These are phyloP conservation scores for Naegleria gruberi DNA, from an alignment of 208 protist genomes.

Conservation along the genomic window DNA sequence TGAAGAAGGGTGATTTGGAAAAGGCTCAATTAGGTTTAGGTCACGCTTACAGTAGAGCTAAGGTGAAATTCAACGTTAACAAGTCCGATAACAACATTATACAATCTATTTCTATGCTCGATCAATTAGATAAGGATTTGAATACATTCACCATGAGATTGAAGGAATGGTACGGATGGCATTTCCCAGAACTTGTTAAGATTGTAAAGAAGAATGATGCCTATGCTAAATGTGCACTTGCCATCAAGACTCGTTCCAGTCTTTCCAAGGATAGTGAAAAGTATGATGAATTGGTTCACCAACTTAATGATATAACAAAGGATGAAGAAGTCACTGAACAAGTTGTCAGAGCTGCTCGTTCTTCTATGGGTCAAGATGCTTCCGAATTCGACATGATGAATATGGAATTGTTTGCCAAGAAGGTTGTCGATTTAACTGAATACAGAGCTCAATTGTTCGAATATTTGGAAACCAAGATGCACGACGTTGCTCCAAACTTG, in stretches of 20 bases:
- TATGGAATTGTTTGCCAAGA: slow-evolving; percentile 84
- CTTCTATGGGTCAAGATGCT: slow-evolving; percentile 93
- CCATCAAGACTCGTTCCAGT: slow-evolving; percentile 66
- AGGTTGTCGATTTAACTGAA: slow-evolving; percentile 77
- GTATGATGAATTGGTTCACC: slow-evolving; percentile 69
- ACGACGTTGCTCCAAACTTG: slow-evolving; percentile 92
- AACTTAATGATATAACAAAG: slow-evolving; percentile 50
- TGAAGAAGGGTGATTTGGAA: slow-evolving; percentile 81
- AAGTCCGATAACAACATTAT: slow-evolving; percentile 98
- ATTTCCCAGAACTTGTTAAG: slow-evolving; percentile 97
- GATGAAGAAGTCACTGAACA: slow-evolving; percentile 55
- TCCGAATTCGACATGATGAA: slow-evolving; percentile 90
- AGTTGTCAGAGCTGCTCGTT: slow-evolving; percentile 73
- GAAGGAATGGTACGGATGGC: slow-evolving; percentile 98
- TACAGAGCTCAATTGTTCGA: slow-evolving; percentile 80
- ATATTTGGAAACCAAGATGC: slow-evolving; percentile 94
- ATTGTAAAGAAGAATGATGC: slow-evolving; percentile 89
- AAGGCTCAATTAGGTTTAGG: slow-evolving; percentile 95
- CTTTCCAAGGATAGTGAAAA: slow-evolving; percentile 60
- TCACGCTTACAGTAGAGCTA: slow-evolving; percentile 94
- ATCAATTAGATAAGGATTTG: slow-evolving; percentile 99
- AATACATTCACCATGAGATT: slow-evolving; percentile 98
- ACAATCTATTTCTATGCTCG: slow-evolving; percentile 90
- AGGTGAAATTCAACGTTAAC: slow-evolving; percentile 99
- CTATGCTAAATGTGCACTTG: slow-evolving; percentile 77